Evolutionary conservation across 371 early-diverging fungal species (phyloP).

Genomic region (Mortierella sp.): DNA sequence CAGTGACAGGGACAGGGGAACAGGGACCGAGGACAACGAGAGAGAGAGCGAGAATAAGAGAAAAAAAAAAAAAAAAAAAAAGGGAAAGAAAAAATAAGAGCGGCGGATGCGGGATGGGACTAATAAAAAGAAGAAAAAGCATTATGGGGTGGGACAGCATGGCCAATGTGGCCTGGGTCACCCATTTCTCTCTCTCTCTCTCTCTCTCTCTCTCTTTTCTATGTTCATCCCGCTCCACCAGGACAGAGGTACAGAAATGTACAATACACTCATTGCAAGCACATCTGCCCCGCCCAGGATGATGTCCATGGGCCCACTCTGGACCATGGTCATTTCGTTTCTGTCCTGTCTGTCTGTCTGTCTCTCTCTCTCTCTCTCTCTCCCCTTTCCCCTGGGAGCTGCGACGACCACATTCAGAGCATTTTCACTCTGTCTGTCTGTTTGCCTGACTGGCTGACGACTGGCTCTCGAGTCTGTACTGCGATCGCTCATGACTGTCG

Average conservation of each 20-base stretch:
- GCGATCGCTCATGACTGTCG: too few relatives aligned
- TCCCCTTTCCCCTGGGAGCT: slow-evolving; percentile 1
- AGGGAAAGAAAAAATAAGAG: background rate
- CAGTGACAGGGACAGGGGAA: background rate
- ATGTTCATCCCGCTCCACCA: too few relatives aligned
- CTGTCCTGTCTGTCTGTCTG: background rate
- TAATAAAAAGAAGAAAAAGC: background rate
- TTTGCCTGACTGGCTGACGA: too few relatives aligned
- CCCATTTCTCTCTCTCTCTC: background rate
- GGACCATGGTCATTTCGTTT: background rate
- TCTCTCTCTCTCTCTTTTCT: slow-evolving; percentile 2
- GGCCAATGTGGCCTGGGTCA: background rate
- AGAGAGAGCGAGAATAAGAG: background rate
- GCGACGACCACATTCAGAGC: too few relatives aligned
- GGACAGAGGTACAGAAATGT: too few relatives aligned
- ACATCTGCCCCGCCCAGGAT: background rate
- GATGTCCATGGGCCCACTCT: background rate
- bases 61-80: background rate
- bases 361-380: background rate
- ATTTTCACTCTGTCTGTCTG: too few relatives aligned
- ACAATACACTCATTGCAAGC: too few relatives aligned
- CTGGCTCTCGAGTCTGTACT: too few relatives aligned
- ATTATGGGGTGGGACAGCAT: background rate
- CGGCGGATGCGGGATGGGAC: background rate
- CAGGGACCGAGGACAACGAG: background rate